Evolutionary conservation across 2,329 filamentous ascomycete genomes (phyloP), one percentile per base, ranked within the genome.

Genomic region (Fusarium multiceps): DNA sequence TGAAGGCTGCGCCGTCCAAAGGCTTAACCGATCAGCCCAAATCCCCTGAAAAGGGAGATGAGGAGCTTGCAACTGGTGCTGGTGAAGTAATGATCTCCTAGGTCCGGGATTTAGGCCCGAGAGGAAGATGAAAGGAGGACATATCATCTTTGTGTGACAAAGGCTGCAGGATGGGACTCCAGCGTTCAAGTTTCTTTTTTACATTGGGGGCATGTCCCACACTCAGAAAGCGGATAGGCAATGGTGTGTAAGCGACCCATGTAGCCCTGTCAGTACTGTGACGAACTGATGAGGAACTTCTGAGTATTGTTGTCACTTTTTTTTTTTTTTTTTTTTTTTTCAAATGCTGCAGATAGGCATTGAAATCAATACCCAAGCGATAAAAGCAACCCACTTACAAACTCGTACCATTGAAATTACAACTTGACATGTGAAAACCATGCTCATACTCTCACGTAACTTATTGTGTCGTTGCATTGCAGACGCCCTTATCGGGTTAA

Each of bases 1-100:
- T 84, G 82, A 85, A 84, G 75, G 63, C 75, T 5, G 45, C 74
- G 42, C 74, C 77, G 37, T 72, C 74, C 21, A 80, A 76, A 54
- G 77, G 79, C 41, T 64, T 76, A 40, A 65, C 74, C 16, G 65
- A 53, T 56, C 47, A 46, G 23, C 61, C 63, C 34, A 68, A 68
- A 43, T 58, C 66, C 13, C 43, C 50, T 28, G 58, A 45, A 40
- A 64, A 41, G 68, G 66, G 23, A 34, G 37, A 18, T 28, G 61
- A 55, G 43, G 47, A 46, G 23, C 63, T 71, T 42, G 61, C 47
- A 58, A 72, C 72, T 63, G 74, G 73, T 50, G 72, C 63, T 40
- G 59, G 63, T 32, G 72, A 71, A 48, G 72, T 72, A 46, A 65
- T 73, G 37, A 70, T 73, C 49, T 71, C 73, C 66, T 72, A 73